Conservation (phyloP, 495 filamentous ascomycete species). For the Penicillium dipodomyicola region DNA sequence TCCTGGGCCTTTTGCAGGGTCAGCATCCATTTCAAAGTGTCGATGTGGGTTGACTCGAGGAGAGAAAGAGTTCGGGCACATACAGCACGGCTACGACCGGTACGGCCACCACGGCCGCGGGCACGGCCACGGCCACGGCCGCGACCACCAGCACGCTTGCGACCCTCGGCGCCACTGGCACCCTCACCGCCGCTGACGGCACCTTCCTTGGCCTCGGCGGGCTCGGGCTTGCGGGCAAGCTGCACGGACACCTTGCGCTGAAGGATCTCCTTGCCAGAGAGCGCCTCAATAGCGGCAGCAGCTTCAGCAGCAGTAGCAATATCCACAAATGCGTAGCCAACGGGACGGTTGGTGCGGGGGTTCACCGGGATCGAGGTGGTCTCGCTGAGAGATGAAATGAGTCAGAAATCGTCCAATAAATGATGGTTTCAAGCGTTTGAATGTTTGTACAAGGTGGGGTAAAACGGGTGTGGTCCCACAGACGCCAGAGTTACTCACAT, state of each 20-base stretch:
- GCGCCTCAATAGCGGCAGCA: constrained; percentile 86
- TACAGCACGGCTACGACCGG: constrained; percentile 67
- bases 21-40: constrained; percentile 8
- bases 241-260: constrained; percentile 99
- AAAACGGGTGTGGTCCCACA: background rate
- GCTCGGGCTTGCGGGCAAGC: constrained; percentile 94
- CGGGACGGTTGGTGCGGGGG: constrained; percentile 94
- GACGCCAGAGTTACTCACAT: constrained; percentile 68
- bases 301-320: constrained; percentile 91
- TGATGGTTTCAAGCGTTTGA: background rate
- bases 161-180: constrained; percentile 68
- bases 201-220: constrained; percentile 74
- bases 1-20: constrained; percentile 26
- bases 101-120: constrained; percentile 63
- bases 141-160: constrained; percentile 75
- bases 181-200: constrained; percentile 63
- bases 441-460: background rate
- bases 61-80: constrained; percentile 35
- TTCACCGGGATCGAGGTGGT: constrained; percentile 98
- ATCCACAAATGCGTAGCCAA: constrained; percentile 98
- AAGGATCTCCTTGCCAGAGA: constrained; percentile 94
- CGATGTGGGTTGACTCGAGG: background rate
- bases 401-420: constrained; percentile 1
- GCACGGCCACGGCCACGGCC: constrained; percentile 74
- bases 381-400: constrained; percentile 60